Conservation (phyloP, 371 early-diverging fungal species). For the Umbelopsis sp. region DNA sequence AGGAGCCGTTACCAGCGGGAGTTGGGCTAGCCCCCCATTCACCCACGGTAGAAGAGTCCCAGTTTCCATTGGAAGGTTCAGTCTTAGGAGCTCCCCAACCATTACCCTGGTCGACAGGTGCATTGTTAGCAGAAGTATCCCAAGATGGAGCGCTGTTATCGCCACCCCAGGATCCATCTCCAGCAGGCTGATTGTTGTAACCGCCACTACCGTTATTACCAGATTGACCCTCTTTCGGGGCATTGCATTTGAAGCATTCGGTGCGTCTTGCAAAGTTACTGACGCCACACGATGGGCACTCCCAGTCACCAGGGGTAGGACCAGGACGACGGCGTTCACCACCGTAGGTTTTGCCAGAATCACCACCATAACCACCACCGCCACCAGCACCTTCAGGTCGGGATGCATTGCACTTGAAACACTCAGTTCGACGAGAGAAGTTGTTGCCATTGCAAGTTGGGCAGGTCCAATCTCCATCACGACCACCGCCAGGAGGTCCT, state of each 20-base stretch:
- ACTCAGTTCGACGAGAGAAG: slow-evolving; percentile 64
- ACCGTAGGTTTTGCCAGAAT: slow-evolving; percentile 20
- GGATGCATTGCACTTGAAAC: slow-evolving; percentile 66
- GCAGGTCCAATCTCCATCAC: slow-evolving; percentile 44
- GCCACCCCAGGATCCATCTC: slow-evolving; percentile 32
- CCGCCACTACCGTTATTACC: slow-evolving; percentile 44
- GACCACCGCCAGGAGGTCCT: slow-evolving; percentile 26
- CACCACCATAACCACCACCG: slow-evolving; percentile 35
- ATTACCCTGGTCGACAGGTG: slow-evolving; percentile 16
- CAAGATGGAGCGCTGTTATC: slow-evolving; percentile 24
- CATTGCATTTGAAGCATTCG: slow-evolving; percentile 71
- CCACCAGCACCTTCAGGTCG: slow-evolving; percentile 56
- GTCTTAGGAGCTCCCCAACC: background rate
- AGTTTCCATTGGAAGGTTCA: no score
- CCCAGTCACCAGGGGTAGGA: slow-evolving; percentile 72
- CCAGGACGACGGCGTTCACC: slow-evolving; percentile 43
- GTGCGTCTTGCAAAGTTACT: slow-evolving; percentile 68
- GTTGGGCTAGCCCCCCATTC: slow-evolving; percentile 1
- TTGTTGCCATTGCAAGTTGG: slow-evolving; percentile 59
- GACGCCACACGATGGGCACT: slow-evolving; percentile 66
- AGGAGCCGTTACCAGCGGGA: slow-evolving; percentile 30
- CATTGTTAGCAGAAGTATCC: slow-evolving; percentile 4
- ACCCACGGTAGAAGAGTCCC: no score
- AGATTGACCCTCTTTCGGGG: slow-evolving; percentile 40
- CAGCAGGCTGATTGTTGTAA: slow-evolving; percentile 27